Percentiles rank a stretch among this genome's conserved stretches.
phyloP scores from a whole-genome alignment of 805 yeast species.

The Groenewaldozyma tartarivorans region DNA sequence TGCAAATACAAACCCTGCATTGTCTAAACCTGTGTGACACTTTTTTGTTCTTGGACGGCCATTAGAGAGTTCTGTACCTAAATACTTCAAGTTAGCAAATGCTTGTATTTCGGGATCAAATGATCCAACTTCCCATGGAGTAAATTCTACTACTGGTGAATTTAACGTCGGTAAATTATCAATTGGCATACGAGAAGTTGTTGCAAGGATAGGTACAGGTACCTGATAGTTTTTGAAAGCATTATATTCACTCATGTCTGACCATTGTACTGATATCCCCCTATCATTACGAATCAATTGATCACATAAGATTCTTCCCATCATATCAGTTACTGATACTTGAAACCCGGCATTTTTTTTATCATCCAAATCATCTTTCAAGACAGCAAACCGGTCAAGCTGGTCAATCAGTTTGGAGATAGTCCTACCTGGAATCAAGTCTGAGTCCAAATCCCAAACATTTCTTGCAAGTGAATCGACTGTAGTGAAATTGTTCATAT shows the following conservation, averaged over 20 bases:
- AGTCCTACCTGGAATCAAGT: conserved; percentile 41
- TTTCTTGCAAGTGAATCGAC: conserved; percentile 43
- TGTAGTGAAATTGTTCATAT: conserved; percentile 60
- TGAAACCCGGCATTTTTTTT: conserved; percentile 58
- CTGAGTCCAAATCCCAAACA: conserved; percentile 58
- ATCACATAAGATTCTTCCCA: conserved; percentile 65
- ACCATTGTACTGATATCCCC: conserved; percentile 48
- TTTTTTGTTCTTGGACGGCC: conserved; percentile 41
- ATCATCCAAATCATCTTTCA: neutral
- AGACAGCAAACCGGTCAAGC: neutral
- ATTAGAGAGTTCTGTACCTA: conserved; percentile 54
- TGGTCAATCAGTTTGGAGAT: conserved; percentile 9
- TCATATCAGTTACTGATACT: conserved; percentile 61
- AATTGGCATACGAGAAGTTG: conserved; percentile 34
- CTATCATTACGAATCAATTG: conserved; percentile 51
- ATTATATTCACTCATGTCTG: conserved; percentile 44
- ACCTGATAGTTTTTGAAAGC: conserved; percentile 47
- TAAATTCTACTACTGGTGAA: conserved; percentile 44
- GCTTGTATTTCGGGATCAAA: conserved; percentile 70
- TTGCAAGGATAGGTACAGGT: conserved; percentile 55
- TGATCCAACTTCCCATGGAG: conserved; percentile 70
- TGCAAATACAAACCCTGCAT: conserved; percentile 72
- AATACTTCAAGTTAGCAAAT: conserved; percentile 54
- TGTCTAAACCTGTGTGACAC: conserved; percentile 68
- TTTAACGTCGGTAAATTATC: conserved; percentile 44